Base-by-base conservation (phyloP, 768 basidiomycete species). In the Tubosaeta brunneosetosa region DNA sequence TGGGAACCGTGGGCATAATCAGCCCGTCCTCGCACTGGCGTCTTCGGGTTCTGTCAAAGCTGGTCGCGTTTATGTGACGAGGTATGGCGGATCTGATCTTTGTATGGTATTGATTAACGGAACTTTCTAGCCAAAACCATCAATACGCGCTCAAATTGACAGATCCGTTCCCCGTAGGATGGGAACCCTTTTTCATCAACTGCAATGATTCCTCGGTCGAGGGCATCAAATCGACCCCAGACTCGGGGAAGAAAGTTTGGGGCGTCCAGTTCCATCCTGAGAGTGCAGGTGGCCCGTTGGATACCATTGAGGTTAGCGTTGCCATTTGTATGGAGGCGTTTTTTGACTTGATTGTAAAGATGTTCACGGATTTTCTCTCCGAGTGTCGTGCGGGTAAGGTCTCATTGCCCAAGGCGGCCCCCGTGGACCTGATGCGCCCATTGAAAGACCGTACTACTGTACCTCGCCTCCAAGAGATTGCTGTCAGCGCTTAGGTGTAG, bases 211-310 rank as follows among this genome's bases (percentile, higher is more conserved):
- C 95, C 14, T 97, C 93, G 1, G 94, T 98, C 14, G 97, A 98
- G 68, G 97, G 97, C 36, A 97, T 98, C 79, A 97, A 94, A 73
- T 94, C 93, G 16, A 97, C 97, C 2, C 65, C 74, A 0, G 88
- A 85, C 10, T 94, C 92, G 22, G 93, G 93, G 49, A 92, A 86
- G 74, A 86, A 84, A 57, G 80, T 98, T 29, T 98, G 94, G 92
- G 97, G 95, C 60, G 95, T 98, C 19, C 97, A 99, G 66, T 99
- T 98, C 84, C 97, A 99, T 71, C 97, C 97, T 14, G 97, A 99
- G 72, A 94, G 92, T 57, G 90, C 93, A 26, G 95, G 97, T 37
- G 95, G 95, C n/a, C 97, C 97, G 41, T 80, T 98, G 52, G 97
- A 98, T 68, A 98, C 97, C 4, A 97, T 98, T 55, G 93, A 94